Evolutionary conservation across 78 protist genomes (phyloP).

Genomic region (slime mould (Dictyostelium discoideum)): DNA sequence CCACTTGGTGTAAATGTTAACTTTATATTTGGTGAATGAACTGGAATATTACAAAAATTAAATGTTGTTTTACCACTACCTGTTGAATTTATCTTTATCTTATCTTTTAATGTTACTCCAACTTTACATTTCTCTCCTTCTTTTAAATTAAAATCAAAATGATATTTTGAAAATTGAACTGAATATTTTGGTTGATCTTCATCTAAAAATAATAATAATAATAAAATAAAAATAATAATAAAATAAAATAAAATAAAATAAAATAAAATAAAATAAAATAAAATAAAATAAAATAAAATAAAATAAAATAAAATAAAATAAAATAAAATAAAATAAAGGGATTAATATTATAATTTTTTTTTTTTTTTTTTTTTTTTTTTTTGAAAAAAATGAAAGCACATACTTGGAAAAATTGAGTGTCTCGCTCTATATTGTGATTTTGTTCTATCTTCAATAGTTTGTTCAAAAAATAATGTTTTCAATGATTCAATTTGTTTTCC

Average conservation of each 20-base stretch:
- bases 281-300: background rate
- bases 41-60: conserved; percentile 49
- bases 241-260: background rate
- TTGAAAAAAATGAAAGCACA: background rate
- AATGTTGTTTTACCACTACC: conserved; percentile 17
- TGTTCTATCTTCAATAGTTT: conserved; percentile 55
- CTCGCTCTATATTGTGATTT: conserved; percentile 67
- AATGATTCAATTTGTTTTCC: conserved; percentile 28
- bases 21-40: conserved; percentile 8
- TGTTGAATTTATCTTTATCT: conserved; percentile 14
- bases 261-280: background rate
- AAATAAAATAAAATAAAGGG: background rate
- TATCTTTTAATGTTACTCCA: conserved; percentile 70
- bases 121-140: conserved; percentile 80
- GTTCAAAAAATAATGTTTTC: conserved; percentile 45
- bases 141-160: conserved; percentile 67
- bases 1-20: conserved; percentile 34
- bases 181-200: conserved; percentile 19
- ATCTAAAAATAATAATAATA: background rate
- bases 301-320: background rate
- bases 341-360: no score
- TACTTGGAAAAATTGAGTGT: conserved; percentile 74
- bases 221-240: background rate
- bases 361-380: no score
- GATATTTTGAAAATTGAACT: conserved; percentile 68